Conservation (phyloP, 2,329 filamentous ascomycete genomes). For the Westerdykella aurantiaca region DNA sequence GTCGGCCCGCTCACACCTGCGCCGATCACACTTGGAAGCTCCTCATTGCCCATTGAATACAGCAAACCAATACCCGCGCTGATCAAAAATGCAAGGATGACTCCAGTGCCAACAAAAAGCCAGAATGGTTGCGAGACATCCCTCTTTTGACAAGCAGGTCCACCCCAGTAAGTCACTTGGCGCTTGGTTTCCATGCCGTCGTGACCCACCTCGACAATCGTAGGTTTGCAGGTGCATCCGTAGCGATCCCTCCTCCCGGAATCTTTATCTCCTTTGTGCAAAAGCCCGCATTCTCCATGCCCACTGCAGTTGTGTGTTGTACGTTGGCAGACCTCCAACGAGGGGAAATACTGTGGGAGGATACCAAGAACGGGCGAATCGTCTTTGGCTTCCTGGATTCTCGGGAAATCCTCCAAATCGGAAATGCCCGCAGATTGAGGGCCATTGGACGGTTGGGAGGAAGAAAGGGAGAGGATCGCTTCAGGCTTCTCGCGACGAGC, state of each 20-base stretch:
- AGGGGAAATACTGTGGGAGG: constrained; percentile 65
- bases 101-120: constrained; percentile 69
- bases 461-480: constrained; percentile 22
- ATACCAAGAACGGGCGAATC: constrained; percentile 43
- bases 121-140: constrained; percentile 87
- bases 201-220: constrained; percentile 46
- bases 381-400: constrained; percentile 15
- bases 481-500: constrained; percentile 28
- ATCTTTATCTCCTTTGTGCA: constrained; percentile 44
- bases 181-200: constrained; percentile 42
- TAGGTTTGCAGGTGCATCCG: constrained; percentile 66
- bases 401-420: constrained; percentile 25
- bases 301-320: constrained; percentile 74
- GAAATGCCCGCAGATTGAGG: constrained; percentile 14
- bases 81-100: constrained; percentile 63
- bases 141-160: constrained; percentile 81
- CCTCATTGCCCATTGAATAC: constrained; percentile 77
- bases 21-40: constrained; percentile 90
- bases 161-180: constrained; percentile 72
- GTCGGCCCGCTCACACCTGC: constrained; percentile 73
- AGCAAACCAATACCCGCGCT: constrained; percentile 70
- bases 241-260: constrained; percentile 57
- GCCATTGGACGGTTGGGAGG: constrained; percentile 19
- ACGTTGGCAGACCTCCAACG: constrained; percentile 60
- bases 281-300: constrained; percentile 70